A percentile compares a stretch with the other conserved stretches of the same genome.
These are phyloP conservation scores for Aspergillus thermomutatus DNA, from an alignment of 2,329 filamentous ascomycete genomes.

Conservation along the genomic window DNA sequence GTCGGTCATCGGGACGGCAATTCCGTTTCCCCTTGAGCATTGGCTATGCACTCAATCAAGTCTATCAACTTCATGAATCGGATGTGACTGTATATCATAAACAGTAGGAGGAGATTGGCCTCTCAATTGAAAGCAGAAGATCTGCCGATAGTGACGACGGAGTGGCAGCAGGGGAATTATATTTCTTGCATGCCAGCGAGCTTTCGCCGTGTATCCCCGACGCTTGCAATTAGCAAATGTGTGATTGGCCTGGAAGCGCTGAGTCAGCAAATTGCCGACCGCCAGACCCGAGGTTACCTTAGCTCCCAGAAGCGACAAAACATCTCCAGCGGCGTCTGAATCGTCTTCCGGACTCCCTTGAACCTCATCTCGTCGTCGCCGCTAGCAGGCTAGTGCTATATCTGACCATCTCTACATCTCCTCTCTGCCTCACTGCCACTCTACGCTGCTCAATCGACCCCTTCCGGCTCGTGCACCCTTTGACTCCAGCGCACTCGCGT, in stretches of 20 bases:
- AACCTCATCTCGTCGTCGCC: slow-evolving; percentile 19
- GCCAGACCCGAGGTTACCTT: slow-evolving; percentile 36
- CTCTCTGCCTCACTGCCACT: slow-evolving; percentile 1
- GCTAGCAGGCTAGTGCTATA: slow-evolving; percentile 16
- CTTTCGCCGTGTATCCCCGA: slow-evolving; percentile 36
- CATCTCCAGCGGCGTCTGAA: slow-evolving; percentile 19
- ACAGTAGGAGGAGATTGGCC: neutral
- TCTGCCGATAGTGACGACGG: neutral
- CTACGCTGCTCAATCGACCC: neutral
- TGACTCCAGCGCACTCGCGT: slow-evolving; percentile 2
- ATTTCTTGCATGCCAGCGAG: slow-evolving; percentile 3
- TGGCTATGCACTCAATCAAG: neutral
- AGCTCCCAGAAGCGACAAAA: slow-evolving; percentile 19
- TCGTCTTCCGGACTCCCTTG: slow-evolving; percentile 17
- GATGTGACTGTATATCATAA: neutral
- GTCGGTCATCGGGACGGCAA: neutral
- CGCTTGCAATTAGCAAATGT: slow-evolving; percentile 32
- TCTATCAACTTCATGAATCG: neutral
- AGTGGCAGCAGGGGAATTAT: slow-evolving; percentile 7
- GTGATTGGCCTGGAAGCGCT: slow-evolving; percentile 28
- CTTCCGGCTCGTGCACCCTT: neutral
- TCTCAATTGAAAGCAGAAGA: neutral
- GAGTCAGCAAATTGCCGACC: slow-evolving; percentile 31
- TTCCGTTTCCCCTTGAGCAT: neutral
- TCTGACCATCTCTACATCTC: slow-evolving; percentile 3